Percentiles rank a stretch among this genome's conserved stretches.
phyloP scores from a whole-genome alignment of 2,329 filamentous ascomycete genomes.

The Capronia epimyces region DNA sequence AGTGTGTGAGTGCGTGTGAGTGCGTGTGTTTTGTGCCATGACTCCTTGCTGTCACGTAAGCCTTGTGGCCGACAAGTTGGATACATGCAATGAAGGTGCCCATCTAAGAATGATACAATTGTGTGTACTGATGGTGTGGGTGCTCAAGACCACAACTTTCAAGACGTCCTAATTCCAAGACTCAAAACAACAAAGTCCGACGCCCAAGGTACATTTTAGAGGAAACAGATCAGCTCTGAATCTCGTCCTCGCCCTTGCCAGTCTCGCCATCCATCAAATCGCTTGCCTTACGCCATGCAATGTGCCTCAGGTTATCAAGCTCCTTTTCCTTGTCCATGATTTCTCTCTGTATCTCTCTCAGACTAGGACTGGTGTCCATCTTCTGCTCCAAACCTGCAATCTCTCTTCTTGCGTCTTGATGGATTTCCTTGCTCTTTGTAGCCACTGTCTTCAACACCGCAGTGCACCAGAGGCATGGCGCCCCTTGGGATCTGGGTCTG shows the following conservation, averaged over 20 bases:
- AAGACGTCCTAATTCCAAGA: no score
- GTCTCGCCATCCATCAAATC: conserved; percentile 1
- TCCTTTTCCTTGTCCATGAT: conserved; percentile 8
- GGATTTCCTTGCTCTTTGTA: conserved; percentile 22
- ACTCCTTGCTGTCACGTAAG: no score
- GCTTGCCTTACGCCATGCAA: conserved; percentile 11
- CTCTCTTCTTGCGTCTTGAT: conserved; percentile 9
- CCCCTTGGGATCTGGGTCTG: neutral
- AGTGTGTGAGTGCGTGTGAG: no score
- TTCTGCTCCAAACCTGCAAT: conserved; percentile 12
- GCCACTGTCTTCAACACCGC: conserved; percentile 16
- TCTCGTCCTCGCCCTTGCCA: neutral
- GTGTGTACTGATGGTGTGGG: no score
- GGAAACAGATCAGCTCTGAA: neutral
- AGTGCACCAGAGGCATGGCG: conserved; percentile 15
- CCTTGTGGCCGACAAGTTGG: no score
- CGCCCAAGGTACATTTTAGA: neutral
- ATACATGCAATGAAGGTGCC: no score
- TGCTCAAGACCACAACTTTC: no score
- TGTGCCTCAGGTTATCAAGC: conserved; percentile 13
- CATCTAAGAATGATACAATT: no score
- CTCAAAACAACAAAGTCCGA: neutral
- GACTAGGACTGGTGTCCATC: conserved; percentile 7
- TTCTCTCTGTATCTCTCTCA: conserved; percentile 13
- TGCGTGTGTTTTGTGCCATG: no score